These are phyloP conservation scores for Climacium dendroides DNA, from an alignment of 225 moss, liverwort and hornwort genomes.

Conservation along the genomic window DNA sequence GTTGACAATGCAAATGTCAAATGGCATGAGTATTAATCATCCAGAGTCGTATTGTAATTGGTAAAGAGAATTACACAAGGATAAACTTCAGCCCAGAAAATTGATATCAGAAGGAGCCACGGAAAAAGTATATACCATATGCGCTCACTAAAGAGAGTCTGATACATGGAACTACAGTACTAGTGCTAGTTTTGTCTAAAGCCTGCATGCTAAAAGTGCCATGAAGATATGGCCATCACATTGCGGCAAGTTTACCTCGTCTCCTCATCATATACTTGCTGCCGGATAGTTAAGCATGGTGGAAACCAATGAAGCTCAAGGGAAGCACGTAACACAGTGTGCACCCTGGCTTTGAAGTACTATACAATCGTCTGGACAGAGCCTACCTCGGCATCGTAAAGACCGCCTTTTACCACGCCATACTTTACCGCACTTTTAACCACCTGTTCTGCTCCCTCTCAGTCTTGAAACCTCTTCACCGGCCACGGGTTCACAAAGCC, in stretches of 20 bases:
- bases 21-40: background rate
- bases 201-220: slow-evolving; percentile 60
- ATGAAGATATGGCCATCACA: slow-evolving; percentile 56
- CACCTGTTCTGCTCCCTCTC: background rate
- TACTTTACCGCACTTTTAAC: background rate
- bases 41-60: background rate
- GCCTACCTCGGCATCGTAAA: slow-evolving; percentile 13
- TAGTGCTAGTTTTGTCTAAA: slow-evolving; percentile 9
- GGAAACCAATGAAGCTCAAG: slow-evolving; percentile 54
- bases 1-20: background rate
- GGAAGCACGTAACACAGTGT: slow-evolving; percentile 15
- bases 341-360: slow-evolving; percentile 43
- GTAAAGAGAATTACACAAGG: background rate
- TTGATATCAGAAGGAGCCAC: slow-evolving; percentile 1
- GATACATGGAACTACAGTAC: background rate
- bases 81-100: background rate
- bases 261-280: slow-evolving; percentile 36
- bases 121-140: slow-evolving; percentile 3
- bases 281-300: slow-evolving; percentile 63
- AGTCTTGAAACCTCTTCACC: background rate
- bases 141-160: background rate
- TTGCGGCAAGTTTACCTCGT: slow-evolving; percentile 52
- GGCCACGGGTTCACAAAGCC: background rate
- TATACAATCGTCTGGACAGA: slow-evolving; percentile 29
- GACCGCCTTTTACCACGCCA: background rate